Percentiles rank a stretch among this genome's conserved stretches.
Evolutionary conservation across 352 stramenopile genomes (phyloP).

Genomic region (Stramenopiles sp.): DNA sequence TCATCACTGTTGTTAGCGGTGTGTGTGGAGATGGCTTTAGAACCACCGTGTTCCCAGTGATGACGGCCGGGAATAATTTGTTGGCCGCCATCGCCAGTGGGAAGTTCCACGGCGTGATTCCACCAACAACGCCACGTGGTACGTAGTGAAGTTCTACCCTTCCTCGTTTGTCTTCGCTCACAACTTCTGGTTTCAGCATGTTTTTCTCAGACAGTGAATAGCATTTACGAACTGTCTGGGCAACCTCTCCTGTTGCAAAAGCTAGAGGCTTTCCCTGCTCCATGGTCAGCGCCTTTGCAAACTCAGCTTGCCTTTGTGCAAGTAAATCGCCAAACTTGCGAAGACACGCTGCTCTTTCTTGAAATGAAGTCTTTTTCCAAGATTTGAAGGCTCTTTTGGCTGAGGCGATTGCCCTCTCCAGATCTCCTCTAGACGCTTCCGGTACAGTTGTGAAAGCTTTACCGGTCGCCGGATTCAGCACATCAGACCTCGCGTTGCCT

Average conservation of each 20-base stretch:
- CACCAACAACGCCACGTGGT: conserved; percentile 17
- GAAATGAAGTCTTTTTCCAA: not conserved
- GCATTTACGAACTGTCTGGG: not conserved
- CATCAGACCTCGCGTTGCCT: not conserved
- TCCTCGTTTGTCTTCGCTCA: conserved; percentile 7
- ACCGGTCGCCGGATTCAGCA: not conserved
- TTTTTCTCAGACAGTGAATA: not conserved
- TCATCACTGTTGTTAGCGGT: conserved; percentile 24
- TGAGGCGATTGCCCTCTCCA: not conserved
- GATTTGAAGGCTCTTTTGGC: not conserved
- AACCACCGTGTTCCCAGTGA: conserved; percentile 26
- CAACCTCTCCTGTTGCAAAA: not conserved
- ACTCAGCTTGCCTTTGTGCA: not conserved
- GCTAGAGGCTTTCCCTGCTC: not conserved
- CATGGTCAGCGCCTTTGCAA: not conserved
- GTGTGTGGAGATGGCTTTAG: conserved; percentile 25
- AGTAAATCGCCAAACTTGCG: not conserved
- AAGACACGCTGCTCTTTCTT: not conserved
- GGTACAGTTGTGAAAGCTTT: not conserved
- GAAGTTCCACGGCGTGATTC: conserved; percentile 28
- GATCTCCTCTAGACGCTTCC: not conserved
- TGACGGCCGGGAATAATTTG: conserved; percentile 27
- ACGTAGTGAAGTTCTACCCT: conserved; percentile 13
- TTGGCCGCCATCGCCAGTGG: conserved; percentile 25
- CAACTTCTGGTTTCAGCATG: not conserved